Percentiles rank a stretch among this genome's conserved stretches.
Conservation (phyloP, 1,139 yeast species). For the Sugiyamaella paludigena region DNA sequence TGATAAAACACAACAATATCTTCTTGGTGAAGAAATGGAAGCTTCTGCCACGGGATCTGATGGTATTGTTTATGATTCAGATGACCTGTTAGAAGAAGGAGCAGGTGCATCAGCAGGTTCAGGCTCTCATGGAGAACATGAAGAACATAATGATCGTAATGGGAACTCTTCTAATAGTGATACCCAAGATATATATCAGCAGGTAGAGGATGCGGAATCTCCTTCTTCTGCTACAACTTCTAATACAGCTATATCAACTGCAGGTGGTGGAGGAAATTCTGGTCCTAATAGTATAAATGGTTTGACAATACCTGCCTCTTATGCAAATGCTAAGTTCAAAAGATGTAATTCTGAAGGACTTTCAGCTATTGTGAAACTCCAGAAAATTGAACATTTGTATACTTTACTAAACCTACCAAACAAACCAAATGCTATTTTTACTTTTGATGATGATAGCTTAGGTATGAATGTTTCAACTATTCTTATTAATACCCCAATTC, state of each 20-base stretch:
- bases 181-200: too few relatives aligned
- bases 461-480: conserved; percentile 2
- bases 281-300: neutral
- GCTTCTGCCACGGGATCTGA: conserved; percentile 31
- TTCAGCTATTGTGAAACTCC: conserved; percentile 6
- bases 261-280: too few relatives aligned
- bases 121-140: too few relatives aligned
- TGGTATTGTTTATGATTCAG: conserved; percentile 23
- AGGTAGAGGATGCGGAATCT: neutral
- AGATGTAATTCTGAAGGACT: conserved; percentile 10
- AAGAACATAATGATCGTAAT: too few relatives aligned
- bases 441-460: conserved; percentile 5
- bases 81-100: conserved; percentile 16
- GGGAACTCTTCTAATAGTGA: too few relatives aligned
- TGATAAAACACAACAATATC: conserved; percentile 21
- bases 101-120: neutral
- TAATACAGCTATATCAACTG: too few relatives aligned
- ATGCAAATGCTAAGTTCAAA: conserved; percentile 4
- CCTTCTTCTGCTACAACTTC: neutral
- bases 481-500: neutral
- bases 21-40: conserved; percentile 29
- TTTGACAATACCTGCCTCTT: neutral
- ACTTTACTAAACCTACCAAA: conserved; percentile 3
- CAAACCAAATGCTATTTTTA: conserved; percentile 13
- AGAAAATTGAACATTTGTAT: conserved; percentile 6